Base-by-base conservation (phyloP, 2,329 filamentous ascomycete genomes). In the Penicillium sp. region DNA sequence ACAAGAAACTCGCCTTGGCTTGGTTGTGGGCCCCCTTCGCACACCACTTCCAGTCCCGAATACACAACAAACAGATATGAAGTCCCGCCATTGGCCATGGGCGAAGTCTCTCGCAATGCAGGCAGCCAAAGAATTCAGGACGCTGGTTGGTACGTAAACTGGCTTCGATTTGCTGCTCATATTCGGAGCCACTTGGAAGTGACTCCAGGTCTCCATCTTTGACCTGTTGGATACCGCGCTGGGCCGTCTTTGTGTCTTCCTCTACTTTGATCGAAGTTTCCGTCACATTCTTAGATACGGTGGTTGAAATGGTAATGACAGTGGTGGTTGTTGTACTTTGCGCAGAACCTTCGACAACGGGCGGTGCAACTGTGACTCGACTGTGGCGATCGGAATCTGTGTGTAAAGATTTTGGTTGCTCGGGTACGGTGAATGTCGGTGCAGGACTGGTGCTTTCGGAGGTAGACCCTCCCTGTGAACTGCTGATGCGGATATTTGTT, bases 21-120 rank as follows among this genome's bases (percentile, higher is more conserved):
- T 32, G 39, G 16, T 51, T 44, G 20, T 51, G 38, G 9, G 31
- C 40, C 3, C 49, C 29, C 16, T 51, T 44, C 31, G 7, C 39
- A 18, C 49, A 51, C 49, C 49, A 35, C 29, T 51, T 51, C 49
- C 49, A 51, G 14, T 44, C 38, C 16, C 49, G 38, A 35, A 51
- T 43, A n/a, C 49, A 51, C 7, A 35, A 10, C 31, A 51, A 44
- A 26, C 49, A 51, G 16, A 45, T 44, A 4, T 43, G 31, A 11
- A 51, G 20, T 13, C 39, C 49, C 7, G 29, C 38, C 31, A 51
- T 18, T 20, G 39, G 39, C 38, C 29, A 16, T 14, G 49, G 49
- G 4, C 29, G 39, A 34, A 34, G 13, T 3, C 26, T 35, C 11
- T 51, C 49, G 6, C 49, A 51, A 7, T 51, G 49, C 5, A 51